These are phyloP conservation scores for Clonostachys chloroleuca DNA, from an alignment of 2,329 filamentous ascomycete genomes.

Conservation along the genomic window DNA sequence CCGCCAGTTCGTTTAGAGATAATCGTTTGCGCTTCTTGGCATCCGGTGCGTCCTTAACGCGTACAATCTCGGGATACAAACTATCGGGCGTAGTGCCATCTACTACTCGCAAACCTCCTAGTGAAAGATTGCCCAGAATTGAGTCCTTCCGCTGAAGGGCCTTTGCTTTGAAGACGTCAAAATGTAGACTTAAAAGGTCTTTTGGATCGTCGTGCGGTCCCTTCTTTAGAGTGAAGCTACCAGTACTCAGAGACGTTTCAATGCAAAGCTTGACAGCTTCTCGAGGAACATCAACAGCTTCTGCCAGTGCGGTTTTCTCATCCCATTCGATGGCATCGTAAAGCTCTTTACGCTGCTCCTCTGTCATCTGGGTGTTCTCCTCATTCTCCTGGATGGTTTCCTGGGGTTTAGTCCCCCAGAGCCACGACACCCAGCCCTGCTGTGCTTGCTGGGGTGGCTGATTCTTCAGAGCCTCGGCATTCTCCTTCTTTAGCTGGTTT, in stretches of 20 bases:
- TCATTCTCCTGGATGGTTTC: constrained; percentile 51
- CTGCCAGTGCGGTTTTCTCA: constrained; percentile 85
- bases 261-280: constrained; percentile 92
- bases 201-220: constrained; percentile 55
- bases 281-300: constrained; percentile 82
- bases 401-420: constrained; percentile 77
- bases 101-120: constrained; percentile 90
- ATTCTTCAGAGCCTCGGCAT: constrained; percentile 78
- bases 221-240: constrained; percentile 90
- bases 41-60: constrained; percentile 80
- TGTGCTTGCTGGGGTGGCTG: constrained; percentile 52
- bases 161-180: constrained; percentile 91
- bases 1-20: constrained; percentile 50
- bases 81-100: constrained; percentile 92
- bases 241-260: constrained; percentile 88
- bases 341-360: constrained; percentile 92
- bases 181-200: constrained; percentile 86
- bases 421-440: constrained; percentile 88
- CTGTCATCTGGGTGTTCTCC: constrained; percentile 84
- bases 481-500: constrained; percentile 93
- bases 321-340: constrained; percentile 99
- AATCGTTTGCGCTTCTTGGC: constrained; percentile 38
- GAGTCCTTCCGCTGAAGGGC: constrained; percentile 88
- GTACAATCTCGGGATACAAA: constrained; percentile 90
- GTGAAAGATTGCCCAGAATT: constrained; percentile 79